Conservation (phyloP, 2,329 filamentous ascomycete genomes). For the Gyromitra esculenta region DNA sequence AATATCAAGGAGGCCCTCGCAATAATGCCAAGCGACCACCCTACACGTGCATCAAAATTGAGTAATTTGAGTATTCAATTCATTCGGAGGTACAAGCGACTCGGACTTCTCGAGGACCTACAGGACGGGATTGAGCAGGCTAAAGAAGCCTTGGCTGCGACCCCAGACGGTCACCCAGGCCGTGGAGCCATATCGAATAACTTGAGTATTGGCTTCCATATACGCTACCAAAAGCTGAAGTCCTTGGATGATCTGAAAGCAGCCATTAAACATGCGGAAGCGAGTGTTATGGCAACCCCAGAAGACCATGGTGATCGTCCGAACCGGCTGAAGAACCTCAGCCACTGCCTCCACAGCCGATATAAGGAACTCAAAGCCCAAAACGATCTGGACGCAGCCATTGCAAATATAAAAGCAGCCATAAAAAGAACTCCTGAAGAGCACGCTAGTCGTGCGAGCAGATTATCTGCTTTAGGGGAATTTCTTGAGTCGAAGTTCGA, state of each 20-base stretch:
- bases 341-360: background rate
- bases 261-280: conserved; percentile 35
- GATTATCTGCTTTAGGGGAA: background rate
- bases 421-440: background rate
- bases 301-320: conserved; percentile 8
- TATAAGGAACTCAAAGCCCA: background rate
- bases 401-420: conserved; percentile 20
- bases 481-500: background rate
- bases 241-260: too few species aligned
- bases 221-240: too few species aligned
- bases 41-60: too few species aligned
- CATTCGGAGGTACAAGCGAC: too few species aligned
- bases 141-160: too few species aligned
- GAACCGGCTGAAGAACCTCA: background rate
- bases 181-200: background rate
- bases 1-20: background rate
- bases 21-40: too few species aligned
- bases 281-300: conserved; percentile 25
- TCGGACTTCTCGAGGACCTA: too few species aligned
- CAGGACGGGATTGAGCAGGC: too few species aligned
- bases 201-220: background rate
- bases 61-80: too few species aligned
- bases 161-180: background rate
- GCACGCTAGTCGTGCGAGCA: background rate
- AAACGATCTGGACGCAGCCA: conserved; percentile 32